Percentiles rank a stretch among this genome's conserved stretches.
phyloP scores from a whole-genome alignment of 2,329 filamentous ascomycete species.

The Aspergillus nomiae region DNA sequence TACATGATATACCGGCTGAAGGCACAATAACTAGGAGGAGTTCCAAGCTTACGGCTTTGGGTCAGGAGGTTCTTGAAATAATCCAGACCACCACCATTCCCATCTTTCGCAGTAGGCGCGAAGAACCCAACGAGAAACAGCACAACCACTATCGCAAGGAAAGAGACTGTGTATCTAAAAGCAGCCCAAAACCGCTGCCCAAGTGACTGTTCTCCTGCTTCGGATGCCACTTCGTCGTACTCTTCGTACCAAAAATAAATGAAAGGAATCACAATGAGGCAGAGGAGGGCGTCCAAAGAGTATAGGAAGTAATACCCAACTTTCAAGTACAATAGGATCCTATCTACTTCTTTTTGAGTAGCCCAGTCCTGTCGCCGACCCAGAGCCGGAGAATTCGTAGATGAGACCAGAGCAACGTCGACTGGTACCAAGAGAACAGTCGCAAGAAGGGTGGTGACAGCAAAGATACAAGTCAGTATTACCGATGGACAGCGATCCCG shows the following conservation, averaged over 20 bases:
- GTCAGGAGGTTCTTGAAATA: conserved; percentile 85
- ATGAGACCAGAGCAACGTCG: conserved; percentile 91
- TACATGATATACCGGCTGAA: background rate
- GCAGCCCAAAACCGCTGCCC: conserved; percentile 76
- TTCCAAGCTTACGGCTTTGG: conserved; percentile 68
- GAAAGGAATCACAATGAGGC: conserved; percentile 87
- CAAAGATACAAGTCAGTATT: conserved; percentile 81
- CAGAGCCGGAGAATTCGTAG: conserved; percentile 72
- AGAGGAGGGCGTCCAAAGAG: conserved; percentile 86
- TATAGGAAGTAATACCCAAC: conserved; percentile 93
- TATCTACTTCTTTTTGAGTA: conserved; percentile 74
- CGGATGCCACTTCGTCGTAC: conserved; percentile 86
- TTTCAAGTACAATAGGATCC: conserved; percentile 77
- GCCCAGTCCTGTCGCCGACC: conserved; percentile 95
- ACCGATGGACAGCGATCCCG: conserved; percentile 82
- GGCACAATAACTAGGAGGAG: background rate
- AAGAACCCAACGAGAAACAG: conserved; percentile 95
- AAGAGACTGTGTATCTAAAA: conserved; percentile 85
- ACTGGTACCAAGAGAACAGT: conserved; percentile 91
- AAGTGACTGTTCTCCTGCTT: conserved; percentile 73
- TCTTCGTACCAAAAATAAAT: conserved; percentile 99
- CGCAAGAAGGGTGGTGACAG: conserved; percentile 82
- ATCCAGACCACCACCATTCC: conserved; percentile 72
- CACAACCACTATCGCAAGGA: conserved; percentile 71
- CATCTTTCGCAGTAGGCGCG: conserved; percentile 74